These are phyloP conservation scores for Gossypium laxum DNA, from an alignment of 441 rosid genomes.

Conservation along the genomic window DNA sequence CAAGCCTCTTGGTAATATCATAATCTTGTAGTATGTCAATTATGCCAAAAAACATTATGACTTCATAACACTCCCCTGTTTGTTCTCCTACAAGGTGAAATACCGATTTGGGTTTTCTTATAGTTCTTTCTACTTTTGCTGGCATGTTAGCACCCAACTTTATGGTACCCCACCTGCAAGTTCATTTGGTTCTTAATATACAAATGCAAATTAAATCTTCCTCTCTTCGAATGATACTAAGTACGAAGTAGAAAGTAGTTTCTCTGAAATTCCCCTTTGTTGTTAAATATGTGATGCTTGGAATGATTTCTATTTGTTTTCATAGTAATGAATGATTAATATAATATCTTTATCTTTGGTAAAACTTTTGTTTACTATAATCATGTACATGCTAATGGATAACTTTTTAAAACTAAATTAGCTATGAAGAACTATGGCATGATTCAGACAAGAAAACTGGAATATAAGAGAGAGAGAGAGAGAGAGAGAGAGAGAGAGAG, in stretches of 20 bases:
- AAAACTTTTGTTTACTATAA: not conserved
- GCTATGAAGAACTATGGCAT: too few species aligned
- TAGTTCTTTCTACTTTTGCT: slow-evolving; percentile 47
- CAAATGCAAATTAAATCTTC: not conserved
- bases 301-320: not conserved
- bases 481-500: not conserved
- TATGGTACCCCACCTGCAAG: slow-evolving; percentile 44
- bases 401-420: not conserved
- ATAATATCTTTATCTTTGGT: not conserved
- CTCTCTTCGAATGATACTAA: too few species aligned
- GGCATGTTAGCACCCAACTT: slow-evolving; percentile 52
- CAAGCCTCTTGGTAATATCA: slow-evolving; percentile 61
- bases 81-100: slow-evolving; percentile 49
- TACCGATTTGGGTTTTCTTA: slow-evolving; percentile 37
- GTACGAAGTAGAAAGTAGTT: too few species aligned
- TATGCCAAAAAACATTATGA: slow-evolving; percentile 48
- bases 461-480: not conserved
- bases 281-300: too few species aligned
- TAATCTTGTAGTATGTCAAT: slow-evolving; percentile 64
- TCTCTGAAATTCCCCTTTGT: too few species aligned
- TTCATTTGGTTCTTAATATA: not conserved
- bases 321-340: too few species aligned
- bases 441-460: not conserved
- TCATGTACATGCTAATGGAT: not conserved
- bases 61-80: slow-evolving; percentile 50